Percentiles rank a stretch among this genome's conserved stretches.
Evolutionary conservation across 2,329 filamentous ascomycete species (phyloP).

Genomic region (Verticillium longisporum): DNA sequence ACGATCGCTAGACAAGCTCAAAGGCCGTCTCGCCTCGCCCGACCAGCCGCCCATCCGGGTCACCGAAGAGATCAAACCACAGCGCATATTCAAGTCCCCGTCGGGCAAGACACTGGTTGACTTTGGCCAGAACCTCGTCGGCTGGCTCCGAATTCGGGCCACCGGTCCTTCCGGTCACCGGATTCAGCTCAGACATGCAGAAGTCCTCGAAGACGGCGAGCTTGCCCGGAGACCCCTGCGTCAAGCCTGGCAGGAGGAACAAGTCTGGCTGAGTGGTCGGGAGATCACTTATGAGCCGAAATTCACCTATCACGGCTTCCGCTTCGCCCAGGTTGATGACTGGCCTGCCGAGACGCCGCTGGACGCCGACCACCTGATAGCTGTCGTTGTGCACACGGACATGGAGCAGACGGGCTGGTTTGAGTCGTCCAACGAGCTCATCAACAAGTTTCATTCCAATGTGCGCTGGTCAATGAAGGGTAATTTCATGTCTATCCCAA

Average conservation of each 20-base stretch:
- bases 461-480: conserved; percentile 50
- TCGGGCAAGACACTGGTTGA: conserved; percentile 42
- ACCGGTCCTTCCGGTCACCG: conserved; percentile 26
- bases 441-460: conserved; percentile 50
- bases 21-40: conserved; percentile 27
- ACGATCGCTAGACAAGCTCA: conserved; percentile 13
- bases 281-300: conserved; percentile 31
- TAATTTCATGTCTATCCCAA: conserved; percentile 51
- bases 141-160: conserved; percentile 33
- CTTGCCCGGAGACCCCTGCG: conserved; percentile 33
- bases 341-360: conserved; percentile 25
- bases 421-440: conserved; percentile 38
- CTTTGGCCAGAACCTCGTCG: conserved; percentile 54
- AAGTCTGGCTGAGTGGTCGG: neutral
- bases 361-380: conserved; percentile 14
- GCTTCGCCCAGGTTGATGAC: conserved; percentile 40
- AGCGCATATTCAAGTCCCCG: conserved; percentile 21
- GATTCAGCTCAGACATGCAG: conserved; percentile 43
- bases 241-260: conserved; percentile 21
- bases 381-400: conserved; percentile 41
- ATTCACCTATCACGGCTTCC: conserved; percentile 48
- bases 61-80: conserved; percentile 20
- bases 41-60: conserved; percentile 37
- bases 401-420: conserved; percentile 43
- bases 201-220: conserved; percentile 45